Conservation (phyloP, 306 rosid species). For the Vigna trinervia region DNA sequence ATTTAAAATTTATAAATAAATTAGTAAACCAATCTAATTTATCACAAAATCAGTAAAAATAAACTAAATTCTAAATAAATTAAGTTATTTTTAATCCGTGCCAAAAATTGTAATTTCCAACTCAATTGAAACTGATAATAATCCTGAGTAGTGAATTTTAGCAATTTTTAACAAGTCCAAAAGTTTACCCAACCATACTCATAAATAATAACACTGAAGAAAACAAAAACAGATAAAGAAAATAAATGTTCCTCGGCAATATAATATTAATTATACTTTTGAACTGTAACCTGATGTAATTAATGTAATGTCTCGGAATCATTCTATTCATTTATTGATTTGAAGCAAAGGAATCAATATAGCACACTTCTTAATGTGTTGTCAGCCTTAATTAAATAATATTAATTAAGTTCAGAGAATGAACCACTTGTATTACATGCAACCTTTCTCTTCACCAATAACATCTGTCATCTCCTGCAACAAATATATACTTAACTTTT, state of each 20-base stretch:
- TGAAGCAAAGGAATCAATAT: background rate
- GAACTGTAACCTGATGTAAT: background rate
- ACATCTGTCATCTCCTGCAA: slow-evolving; percentile 12
- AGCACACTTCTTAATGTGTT: background rate
- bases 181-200: too few species aligned
- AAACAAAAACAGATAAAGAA: background rate
- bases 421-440: background rate
- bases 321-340: background rate
- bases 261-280: background rate
- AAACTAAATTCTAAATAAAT: too few species aligned
- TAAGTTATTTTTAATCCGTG: too few species aligned
- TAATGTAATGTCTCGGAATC: background rate
- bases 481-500: background rate
- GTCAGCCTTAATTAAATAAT: background rate
- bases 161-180: too few species aligned
- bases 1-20: too few species aligned
- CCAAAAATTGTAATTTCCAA: too few species aligned
- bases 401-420: background rate
- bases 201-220: too few species aligned
- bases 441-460: background rate
- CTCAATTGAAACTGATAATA: too few species aligned
- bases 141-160: too few species aligned
- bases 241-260: too few species aligned
- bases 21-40: too few species aligned
- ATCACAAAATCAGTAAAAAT: too few species aligned